Conservation (phyloP, 2,329 filamentous ascomycete genomes). For the Ophiostoma ulmi region DNA sequence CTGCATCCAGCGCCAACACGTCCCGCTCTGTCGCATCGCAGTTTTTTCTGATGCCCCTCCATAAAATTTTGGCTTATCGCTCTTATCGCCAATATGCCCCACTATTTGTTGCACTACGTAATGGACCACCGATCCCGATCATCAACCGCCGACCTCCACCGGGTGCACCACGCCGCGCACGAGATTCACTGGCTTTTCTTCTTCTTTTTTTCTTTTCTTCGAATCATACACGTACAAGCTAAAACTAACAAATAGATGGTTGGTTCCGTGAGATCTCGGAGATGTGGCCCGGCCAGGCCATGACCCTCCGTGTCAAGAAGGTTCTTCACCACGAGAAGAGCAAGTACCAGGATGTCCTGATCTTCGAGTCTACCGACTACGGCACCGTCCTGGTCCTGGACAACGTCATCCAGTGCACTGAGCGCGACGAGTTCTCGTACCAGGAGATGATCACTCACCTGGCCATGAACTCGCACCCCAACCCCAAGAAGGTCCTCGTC, state of each 20-base stretch:
- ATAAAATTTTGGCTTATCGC: slow-evolving; percentile 23
- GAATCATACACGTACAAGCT: not conserved
- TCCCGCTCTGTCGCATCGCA: slow-evolving; percentile 19
- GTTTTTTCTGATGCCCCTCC: slow-evolving; percentile 24
- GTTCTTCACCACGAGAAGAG: slow-evolving; percentile 98
- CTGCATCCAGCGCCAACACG: not conserved
- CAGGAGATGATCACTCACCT: slow-evolving; percentile 99
- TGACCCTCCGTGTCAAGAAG: slow-evolving; percentile 97
- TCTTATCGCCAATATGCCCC: slow-evolving; percentile 21
- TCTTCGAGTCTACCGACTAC: slow-evolving; percentile 97
- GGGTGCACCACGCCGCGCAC: not conserved
- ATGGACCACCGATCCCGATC: not conserved
- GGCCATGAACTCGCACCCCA: slow-evolving; percentile 95
- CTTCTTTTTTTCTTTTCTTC: not conserved
- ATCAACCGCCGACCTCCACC: not conserved
- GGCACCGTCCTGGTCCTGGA: slow-evolving; percentile 94
- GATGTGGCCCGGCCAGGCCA: slow-evolving; percentile 99
- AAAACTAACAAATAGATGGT: slow-evolving; percentile 62
- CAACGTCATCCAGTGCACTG: slow-evolving; percentile 98
- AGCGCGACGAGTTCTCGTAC: slow-evolving; percentile 98
- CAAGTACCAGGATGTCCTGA: slow-evolving; percentile 97
- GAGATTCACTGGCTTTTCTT: slow-evolving; percentile 8
- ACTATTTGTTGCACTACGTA: slow-evolving; percentile 1
- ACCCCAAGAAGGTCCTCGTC: slow-evolving; percentile 97
- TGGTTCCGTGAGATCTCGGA: slow-evolving; percentile 99